Evolutionary conservation across 495 filamentous ascomycete species (phyloP), one percentile per base, ranked within the genome.

Genomic region (Astrocystis sublimbata): DNA sequence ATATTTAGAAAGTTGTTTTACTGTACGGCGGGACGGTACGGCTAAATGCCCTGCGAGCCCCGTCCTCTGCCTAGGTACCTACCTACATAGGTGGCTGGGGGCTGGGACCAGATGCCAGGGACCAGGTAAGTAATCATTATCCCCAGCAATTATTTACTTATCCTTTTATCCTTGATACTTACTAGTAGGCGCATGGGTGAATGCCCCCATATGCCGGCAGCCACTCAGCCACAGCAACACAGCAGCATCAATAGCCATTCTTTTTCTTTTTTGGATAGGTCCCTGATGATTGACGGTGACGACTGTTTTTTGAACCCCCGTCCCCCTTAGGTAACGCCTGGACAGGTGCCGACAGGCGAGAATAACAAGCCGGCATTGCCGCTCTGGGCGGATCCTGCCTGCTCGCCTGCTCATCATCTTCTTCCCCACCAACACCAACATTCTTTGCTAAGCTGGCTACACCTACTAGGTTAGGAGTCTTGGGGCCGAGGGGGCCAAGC

Each of bases 341-440:
- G n/a, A n/a, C n/a, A n/a, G n/a, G n/a, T n/a, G n/a, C n/a, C n/a
- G n/a, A n/a, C n/a, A n/a, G n/a, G n/a, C n/a, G n/a, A n/a, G n/a
- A 40, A 41, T 30, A 55, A 55, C 30, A 57, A 57, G 54, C 40
- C 54, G 54, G 54, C 54, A 57, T 17, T 57, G 54, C 54, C 54
- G 49, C 17, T 35, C 45, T 47, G 45, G 45, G 24, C n/a, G n/a
- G n/a, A n/a, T n/a, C n/a, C n/a, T n/a, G 23, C 12, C 6, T 47
- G 13, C 30, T 28, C 24, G 46, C 24, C 46, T 49, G 46, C 28
- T 26, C 26, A 28, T 26, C 3, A n/a, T 26, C 17, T 13, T 8
- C 46, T 26, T 49, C 30, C 46, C 26, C 46, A n/a, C n/a, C n/a
- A n/a, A n/a, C 46, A 49, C 46, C 23, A 9, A 49, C 6, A 17